Percentiles rank a stretch among this genome's conserved stretches.
Conservation (phyloP, 1,284 basidiomycete species). For the Spongiforma sp. region DNA sequence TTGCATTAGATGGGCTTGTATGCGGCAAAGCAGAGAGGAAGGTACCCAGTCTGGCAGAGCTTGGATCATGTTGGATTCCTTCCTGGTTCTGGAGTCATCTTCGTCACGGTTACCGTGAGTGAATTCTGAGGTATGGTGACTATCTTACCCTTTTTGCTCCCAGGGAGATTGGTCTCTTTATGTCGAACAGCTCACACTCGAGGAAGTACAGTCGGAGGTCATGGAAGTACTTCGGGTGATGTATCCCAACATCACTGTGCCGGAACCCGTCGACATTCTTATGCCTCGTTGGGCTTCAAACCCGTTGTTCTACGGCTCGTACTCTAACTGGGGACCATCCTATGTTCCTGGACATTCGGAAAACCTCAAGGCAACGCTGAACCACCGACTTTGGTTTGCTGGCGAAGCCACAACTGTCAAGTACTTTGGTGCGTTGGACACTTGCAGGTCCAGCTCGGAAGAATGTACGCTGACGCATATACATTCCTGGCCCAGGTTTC, state of each 20-base stretch:
- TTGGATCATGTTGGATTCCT: slow-evolving; percentile 64
- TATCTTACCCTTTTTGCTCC: not conserved
- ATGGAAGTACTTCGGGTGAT: slow-evolving; percentile 59
- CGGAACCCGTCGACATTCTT: slow-evolving; percentile 58
- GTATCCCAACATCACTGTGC: slow-evolving; percentile 59
- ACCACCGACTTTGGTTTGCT: slow-evolving; percentile 59
- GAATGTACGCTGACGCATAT: not conserved
- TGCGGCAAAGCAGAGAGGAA: slow-evolving; percentile 65
- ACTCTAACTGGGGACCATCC: slow-evolving; percentile 69
- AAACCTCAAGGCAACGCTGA: slow-evolving; percentile 59
- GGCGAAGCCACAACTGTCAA: slow-evolving; percentile 64
- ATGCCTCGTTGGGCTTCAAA: slow-evolving; percentile 63
- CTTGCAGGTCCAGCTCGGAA: not conserved
- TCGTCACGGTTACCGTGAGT: slow-evolving; percentile 68
- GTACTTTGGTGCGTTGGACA: slow-evolving; percentile 54
- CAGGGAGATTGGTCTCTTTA: slow-evolving; percentile 65
- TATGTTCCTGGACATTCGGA: slow-evolving; percentile 56
- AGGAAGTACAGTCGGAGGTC: slow-evolving; percentile 54
- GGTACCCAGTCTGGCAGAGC: slow-evolving; percentile 74
- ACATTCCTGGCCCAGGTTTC: slow-evolving; percentile 39
- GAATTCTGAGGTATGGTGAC: not conserved
- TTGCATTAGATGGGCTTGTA: slow-evolving; percentile 62
- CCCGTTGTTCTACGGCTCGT: slow-evolving; percentile 66
- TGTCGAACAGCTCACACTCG: slow-evolving; percentile 56
- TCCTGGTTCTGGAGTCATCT: slow-evolving; percentile 64